Evolutionary conservation across 208 protist species (phyloP), one percentile per base, ranked within the genome.

Genomic region (Trypanosoma platydactyli): DNA sequence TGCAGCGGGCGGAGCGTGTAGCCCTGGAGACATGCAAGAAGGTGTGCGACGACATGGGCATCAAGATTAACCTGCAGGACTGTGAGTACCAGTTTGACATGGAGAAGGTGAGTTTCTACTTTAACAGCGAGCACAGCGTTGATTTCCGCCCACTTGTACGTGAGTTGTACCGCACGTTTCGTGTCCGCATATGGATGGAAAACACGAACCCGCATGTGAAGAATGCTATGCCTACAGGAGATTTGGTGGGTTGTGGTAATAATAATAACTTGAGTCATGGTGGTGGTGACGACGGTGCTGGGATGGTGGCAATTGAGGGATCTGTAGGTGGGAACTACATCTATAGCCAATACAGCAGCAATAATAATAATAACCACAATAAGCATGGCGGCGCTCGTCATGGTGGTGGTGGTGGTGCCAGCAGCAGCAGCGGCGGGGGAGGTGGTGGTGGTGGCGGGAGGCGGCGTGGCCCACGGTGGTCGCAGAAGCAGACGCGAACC

Each of bases 41-140:
- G 76, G 83, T 84, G 38, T 88, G 82, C 68, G 46, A 78, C 50
- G 88, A 97, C 53, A 81, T 91, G 29, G 83, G 83, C 24, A 89
- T 97, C 22, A 81, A 83, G 27, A 94, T 95, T 44, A 79, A 87
- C 52, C 63, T 96, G 22, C 60, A 87, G 33, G 90, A 95, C 67
- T 82, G 83, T 29, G 90, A 97, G 66, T 96, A 95, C 65, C 92
- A 97, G 88, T 96, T 96, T 61, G 92, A 97, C 64, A 89, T 87
- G 81, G 95, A 96, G 69, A 97, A 97, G 73, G 84, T 97, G 51
- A 92, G 84, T 65, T 97, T 97, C 64, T 97, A 90, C 78, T 97
- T 94, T 58, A 79, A 95, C 65, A 86, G 83, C 74, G 90, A 91
- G 64, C 80, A 90, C 76, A 84, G 81, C 64, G 82, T 96, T 1